Evolutionary conservation across 225 moss, liverwort and hornwort genomes (phyloP).

Genomic region (Bryoerythrophyllum caledonicum): DNA sequence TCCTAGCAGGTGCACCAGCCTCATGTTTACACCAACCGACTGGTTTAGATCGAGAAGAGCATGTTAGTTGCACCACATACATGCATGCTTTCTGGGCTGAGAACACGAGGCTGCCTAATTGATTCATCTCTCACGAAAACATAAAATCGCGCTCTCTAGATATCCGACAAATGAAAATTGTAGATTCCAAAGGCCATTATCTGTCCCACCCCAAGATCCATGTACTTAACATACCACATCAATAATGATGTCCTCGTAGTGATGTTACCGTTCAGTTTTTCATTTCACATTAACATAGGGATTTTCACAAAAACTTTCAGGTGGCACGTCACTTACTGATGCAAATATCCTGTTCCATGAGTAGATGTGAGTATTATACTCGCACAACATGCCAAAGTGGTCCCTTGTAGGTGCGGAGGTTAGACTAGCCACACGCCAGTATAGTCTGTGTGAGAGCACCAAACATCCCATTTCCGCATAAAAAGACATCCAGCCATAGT

Average conservation of each 20-base stretch:
- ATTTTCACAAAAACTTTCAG: not conserved
- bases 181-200: not conserved
- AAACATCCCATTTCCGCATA: conserved; percentile 16
- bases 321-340: not conserved
- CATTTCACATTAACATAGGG: not conserved
- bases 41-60: not conserved
- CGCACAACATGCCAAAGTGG: conserved; percentile 27
- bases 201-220: not conserved
- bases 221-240: not conserved
- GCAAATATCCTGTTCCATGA: no score
- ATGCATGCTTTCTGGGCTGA: conserved; percentile 28
- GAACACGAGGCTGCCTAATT: not conserved
- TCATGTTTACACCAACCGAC: conserved; percentile 21
- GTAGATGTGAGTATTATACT: not conserved
- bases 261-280: not conserved
- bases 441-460: conserved; percentile 33
- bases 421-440: conserved; percentile 21
- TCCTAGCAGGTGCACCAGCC: conserved; percentile 6
- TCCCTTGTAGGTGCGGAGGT: conserved; percentile 32
- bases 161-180: not conserved
- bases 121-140: not conserved
- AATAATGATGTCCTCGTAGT: not conserved
- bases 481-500: not conserved
- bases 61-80: conserved; percentile 34
- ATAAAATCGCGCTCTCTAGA: not conserved